Base-by-base conservation (phyloP, 2,329 filamentous ascomycete genomes). In the Phialocephala subalpina region DNA sequence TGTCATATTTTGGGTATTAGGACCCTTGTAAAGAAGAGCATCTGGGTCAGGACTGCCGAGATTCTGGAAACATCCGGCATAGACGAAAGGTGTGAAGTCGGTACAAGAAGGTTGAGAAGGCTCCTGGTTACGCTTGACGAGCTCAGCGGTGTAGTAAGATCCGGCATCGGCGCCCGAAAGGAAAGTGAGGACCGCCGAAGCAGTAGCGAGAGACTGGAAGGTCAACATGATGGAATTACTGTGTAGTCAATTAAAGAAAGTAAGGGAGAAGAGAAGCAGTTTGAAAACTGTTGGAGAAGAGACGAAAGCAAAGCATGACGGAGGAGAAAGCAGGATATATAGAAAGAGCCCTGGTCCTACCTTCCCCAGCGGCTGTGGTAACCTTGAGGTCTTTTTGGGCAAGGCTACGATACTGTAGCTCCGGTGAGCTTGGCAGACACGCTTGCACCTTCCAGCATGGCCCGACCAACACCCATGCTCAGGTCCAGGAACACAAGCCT, bases 41-140 rank as follows among this genome's bases (percentile, higher is more conserved):
- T 72, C 66, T 36, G 77, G 68, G 8, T 71, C 65, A 40, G 77
- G 68, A 56, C 60, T 66, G 38, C 73, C 70, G 20, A 68, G 66
- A 59, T 78, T 76, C 20, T 59, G 8, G 61, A 73, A 79, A 66
- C 78, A 79, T 52, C 77, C 78, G 18, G 74, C 73, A 65, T 78
- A 78, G 5, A 74, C 71, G 62, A 76, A 79, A 63, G 71, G 69
- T 27, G 77, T 78, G 64, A 72, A 78, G 36, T 71, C 63, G 33
- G 70, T 66, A 27, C 75, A 77, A 49, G 73, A 70, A 18, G 75
- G 71, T 60, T 66, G 61, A 20, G 66, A 22, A 33, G 73, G 73
- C 42, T 72, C 68, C 52, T 71, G 64, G 40, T 68, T 73, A 5
- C 72, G 66, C 60, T 64, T 58, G 11, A 67, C 52, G 35, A 67